Evolutionary conservation across 495 filamentous ascomycete genomes (phyloP).

Genomic region (Acidomyces sp.): DNA sequence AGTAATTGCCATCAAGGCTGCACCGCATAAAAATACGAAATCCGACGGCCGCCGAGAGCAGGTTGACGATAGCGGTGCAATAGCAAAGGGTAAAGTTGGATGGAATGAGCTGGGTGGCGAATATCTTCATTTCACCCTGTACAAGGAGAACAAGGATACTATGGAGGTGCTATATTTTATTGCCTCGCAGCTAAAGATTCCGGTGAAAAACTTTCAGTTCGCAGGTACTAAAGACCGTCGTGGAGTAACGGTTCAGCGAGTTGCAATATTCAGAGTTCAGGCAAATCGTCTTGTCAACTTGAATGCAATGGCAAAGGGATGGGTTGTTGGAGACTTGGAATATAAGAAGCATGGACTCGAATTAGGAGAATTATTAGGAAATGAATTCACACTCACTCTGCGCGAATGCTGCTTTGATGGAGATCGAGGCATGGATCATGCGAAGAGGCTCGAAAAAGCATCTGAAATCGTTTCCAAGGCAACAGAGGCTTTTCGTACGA

Average conservation of each 20-base stretch:
- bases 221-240: slow-evolving; percentile 92
- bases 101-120: slow-evolving; percentile 59
- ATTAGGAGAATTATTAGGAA: slow-evolving; percentile 72
- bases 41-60: slow-evolving; percentile 21
- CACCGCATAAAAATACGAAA: slow-evolving; percentile 21
- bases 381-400: slow-evolving; percentile 83
- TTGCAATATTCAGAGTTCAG: slow-evolving; percentile 54
- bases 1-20: slow-evolving; percentile 45
- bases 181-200: slow-evolving; percentile 52
- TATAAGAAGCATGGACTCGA: slow-evolving; percentile 56
- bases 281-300: slow-evolving; percentile 48
- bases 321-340: slow-evolving; percentile 64
- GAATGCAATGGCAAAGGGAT: slow-evolving; percentile 47
- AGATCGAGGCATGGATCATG: slow-evolving; percentile 31
- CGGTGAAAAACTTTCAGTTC: slow-evolving; percentile 59
- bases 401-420: slow-evolving; percentile 60
- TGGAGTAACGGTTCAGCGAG: slow-evolving; percentile 74
- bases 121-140: slow-evolving; percentile 83
- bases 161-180: slow-evolving; percentile 78
- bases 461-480: slow-evolving; percentile 44
- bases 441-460: slow-evolving; percentile 28
- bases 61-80: slow-evolving; percentile 17
- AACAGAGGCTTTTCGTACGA: slow-evolving; percentile 40
- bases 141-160: slow-evolving; percentile 97
- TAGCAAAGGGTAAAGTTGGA: slow-evolving; percentile 29